A percentile compares a stretch with the other conserved stretches of the same genome.
Evolutionary conservation across 2,329 filamentous ascomycete species (phyloP).

Genomic region (Zalaria sp.): DNA sequence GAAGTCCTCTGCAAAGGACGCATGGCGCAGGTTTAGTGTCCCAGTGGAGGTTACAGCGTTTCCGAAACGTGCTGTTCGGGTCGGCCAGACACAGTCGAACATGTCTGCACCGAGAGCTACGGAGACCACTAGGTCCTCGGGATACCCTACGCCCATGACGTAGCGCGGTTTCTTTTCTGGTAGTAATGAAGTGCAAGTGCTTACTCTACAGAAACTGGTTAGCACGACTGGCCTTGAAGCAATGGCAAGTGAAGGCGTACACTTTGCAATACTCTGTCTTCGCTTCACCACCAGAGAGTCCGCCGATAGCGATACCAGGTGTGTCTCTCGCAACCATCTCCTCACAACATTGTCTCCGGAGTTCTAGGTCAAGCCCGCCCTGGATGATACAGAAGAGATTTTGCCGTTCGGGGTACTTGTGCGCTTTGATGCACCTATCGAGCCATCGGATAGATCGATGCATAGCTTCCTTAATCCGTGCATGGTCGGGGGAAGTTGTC

Average conservation of each 20-base stretch:
- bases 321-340: conserved; percentile 87
- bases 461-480: conserved; percentile 89
- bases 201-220: conserved; percentile 39
- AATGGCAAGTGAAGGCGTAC: neutral
- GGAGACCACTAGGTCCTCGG: conserved; percentile 87
- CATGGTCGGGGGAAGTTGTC: conserved; percentile 81
- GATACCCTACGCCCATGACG: conserved; percentile 96
- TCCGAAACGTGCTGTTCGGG: conserved; percentile 85
- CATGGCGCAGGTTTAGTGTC: conserved; percentile 71
- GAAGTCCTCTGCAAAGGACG: conserved; percentile 66
- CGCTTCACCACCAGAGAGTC: conserved; percentile 85
- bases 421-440: conserved; percentile 83
- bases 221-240: neutral
- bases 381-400: conserved; percentile 99
- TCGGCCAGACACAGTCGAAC: conserved; percentile 99
- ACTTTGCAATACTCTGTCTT: conserved; percentile 82
- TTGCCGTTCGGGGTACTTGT: conserved; percentile 68
- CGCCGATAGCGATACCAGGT: conserved; percentile 91
- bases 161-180: conserved; percentile 92
- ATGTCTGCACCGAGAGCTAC: conserved; percentile 93
- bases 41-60: conserved; percentile 77
- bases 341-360: conserved; percentile 68
- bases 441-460: conserved; percentile 88
- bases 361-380: conserved; percentile 76
- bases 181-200: conserved; percentile 69